phyloP scores from a whole-genome alignment of 768 basidiomycete genomes.

The Termitomyces sp. region DNA sequence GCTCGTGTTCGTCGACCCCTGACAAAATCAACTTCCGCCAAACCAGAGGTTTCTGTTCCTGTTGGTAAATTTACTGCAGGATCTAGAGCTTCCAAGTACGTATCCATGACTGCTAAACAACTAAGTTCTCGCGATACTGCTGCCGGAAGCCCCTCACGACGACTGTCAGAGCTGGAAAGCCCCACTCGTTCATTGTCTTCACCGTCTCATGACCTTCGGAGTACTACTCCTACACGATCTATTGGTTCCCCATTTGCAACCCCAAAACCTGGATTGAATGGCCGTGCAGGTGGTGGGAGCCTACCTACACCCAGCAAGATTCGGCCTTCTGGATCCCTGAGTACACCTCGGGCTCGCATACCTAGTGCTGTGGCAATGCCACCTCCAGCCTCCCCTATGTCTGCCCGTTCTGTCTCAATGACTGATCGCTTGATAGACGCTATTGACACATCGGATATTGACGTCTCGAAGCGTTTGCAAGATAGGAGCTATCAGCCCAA shows the following conservation, averaged over 20 bases:
- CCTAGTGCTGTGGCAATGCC: slow-evolving; percentile 81
- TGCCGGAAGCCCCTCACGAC: slow-evolving; percentile 28
- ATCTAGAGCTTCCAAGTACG: slow-evolving; percentile 81
- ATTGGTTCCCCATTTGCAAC: slow-evolving; percentile 67
- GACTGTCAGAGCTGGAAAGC: slow-evolving; percentile 18
- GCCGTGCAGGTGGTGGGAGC: slow-evolving; percentile 33
- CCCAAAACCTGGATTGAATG: slow-evolving; percentile 49
- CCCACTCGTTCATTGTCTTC: slow-evolving; percentile 25
- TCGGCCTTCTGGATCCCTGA: slow-evolving; percentile 34
- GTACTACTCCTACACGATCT: slow-evolving; percentile 36
- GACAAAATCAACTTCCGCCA: slow-evolving; percentile 29
- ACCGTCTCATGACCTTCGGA: slow-evolving; percentile 32
- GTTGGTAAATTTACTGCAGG: slow-evolving; percentile 67
- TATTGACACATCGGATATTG: slow-evolving; percentile 28
- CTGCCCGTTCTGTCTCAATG: slow-evolving; percentile 35
- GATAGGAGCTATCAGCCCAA: slow-evolving; percentile 39
- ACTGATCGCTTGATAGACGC: slow-evolving; percentile 22
- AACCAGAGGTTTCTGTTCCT: slow-evolving; percentile 28
- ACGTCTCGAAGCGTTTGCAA: slow-evolving; percentile 27
- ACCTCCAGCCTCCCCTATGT: slow-evolving; percentile 65
- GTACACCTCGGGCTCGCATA: slow-evolving; percentile 61
- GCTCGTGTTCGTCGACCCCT: slow-evolving; percentile 26
- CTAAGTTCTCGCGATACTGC: slow-evolving; percentile 47
- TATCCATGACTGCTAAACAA: slow-evolving; percentile 82
- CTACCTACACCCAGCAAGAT: slow-evolving; percentile 28